These are phyloP conservation scores for Penicillium flavigenum DNA, from an alignment of 495 filamentous ascomycete species.

Conservation along the genomic window DNA sequence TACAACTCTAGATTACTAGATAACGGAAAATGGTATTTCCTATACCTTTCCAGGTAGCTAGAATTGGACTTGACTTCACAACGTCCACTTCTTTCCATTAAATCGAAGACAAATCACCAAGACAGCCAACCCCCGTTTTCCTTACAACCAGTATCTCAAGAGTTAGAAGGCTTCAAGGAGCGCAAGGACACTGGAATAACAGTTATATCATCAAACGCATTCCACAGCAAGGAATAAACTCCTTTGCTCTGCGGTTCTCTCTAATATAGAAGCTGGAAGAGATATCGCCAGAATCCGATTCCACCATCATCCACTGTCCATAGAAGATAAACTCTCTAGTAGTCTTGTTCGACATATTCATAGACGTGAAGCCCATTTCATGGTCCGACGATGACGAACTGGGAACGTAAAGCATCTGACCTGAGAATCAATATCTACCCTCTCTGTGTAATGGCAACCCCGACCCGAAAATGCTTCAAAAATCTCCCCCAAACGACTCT, in stretches of 20 bases:
- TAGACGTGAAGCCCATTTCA: slow-evolving; percentile 10
- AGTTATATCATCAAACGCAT: too few relatives aligned
- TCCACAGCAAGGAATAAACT: too few relatives aligned
- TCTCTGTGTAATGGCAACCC: slow-evolving; percentile 2
- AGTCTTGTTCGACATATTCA: slow-evolving; percentile 14
- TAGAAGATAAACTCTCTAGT: slow-evolving; percentile 34
- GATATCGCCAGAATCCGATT: slow-evolving; percentile 24
- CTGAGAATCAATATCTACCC: too few relatives aligned
- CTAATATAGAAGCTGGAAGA: slow-evolving; percentile 34
- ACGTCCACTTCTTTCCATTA: too few relatives aligned
- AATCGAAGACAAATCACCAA: not conserved
- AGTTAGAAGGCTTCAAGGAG: too few relatives aligned
- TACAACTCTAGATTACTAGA: too few relatives aligned
- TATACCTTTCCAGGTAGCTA: too few relatives aligned
- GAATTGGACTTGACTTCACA: too few relatives aligned
- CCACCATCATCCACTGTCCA: slow-evolving; percentile 18
- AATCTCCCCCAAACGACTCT: slow-evolving; percentile 42
- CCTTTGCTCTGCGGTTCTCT: not conserved
- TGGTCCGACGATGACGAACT: slow-evolving; percentile 17
- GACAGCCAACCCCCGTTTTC: not conserved
- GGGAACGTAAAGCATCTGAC: slow-evolving; percentile 22
- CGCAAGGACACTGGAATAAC: too few relatives aligned
- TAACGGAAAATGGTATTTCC: too few relatives aligned
- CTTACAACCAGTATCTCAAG: not conserved
- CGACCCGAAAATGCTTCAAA: slow-evolving; percentile 44